Base-by-base conservation (phyloP, 495 filamentous ascomycete genomes). In the Annulohypoxylon maeteangense region DNA sequence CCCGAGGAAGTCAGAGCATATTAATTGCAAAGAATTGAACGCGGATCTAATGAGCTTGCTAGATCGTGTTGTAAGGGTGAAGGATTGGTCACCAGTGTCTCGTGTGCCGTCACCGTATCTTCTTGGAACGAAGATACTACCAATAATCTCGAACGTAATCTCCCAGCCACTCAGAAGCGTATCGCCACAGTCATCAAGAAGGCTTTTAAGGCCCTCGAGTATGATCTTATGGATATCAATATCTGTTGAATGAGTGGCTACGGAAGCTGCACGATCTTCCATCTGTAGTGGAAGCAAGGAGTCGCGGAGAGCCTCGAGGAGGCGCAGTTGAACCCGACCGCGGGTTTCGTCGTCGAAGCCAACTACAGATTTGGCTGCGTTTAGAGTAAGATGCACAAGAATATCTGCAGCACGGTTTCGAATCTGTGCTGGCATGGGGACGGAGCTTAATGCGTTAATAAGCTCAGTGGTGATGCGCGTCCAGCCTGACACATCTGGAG, bases 1-100 rank as follows among this genome's bases (percentile, higher is more conserved):
- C 48, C 89, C 84, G 7, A 98, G 81, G 71, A 98, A 99, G 77
- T 99, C 95, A 3, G 95, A 97, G 72, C 94, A 97, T 40, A 98
- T 91, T 5, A 99, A 88, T 74, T 98, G 94, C 14, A 97, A 75
- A 27, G 94, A 95, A 58, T 87, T 90, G 74, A 98, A 98, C 0
- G 94, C 91, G 16, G 93, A 89, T 44, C 92, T 87, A 50, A 96
- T 90, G 7, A 99, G 85, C 53, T 88, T 89, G 62, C 88, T 82
- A 5, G 93, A 94, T 31, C 87, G 86, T 23, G 89, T 87, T n/a
- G 72, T 80, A 5, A 84, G 74, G 6, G 68, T 56, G 4, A 66
- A 23, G 6, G 73, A 73, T 65, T 72, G 71, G 16, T 66, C 47
- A 32, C 59, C 22, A 12, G 65, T 22, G 14, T 74, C 70, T 12